These are phyloP conservation scores for Volvox carteri DNA, from an alignment of 163 green algal species.

Conservation along the genomic window DNA sequence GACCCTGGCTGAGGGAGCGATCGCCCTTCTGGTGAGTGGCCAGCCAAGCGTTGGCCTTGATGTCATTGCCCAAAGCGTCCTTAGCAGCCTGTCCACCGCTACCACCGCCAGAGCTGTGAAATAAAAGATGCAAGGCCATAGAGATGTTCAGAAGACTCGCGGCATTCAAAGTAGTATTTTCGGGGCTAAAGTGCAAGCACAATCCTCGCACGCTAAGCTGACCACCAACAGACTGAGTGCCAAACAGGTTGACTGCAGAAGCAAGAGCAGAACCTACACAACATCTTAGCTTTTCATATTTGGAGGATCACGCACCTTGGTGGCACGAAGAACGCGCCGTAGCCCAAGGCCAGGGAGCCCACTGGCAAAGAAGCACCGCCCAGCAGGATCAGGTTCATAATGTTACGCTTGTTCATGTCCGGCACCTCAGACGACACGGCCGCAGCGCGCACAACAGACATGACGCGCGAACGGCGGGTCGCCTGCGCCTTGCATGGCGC, in stretches of 20 bases:
- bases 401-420: slow-evolving; percentile 91
- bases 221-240: no score
- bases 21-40: slow-evolving; percentile 90
- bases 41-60: slow-evolving; percentile 90
- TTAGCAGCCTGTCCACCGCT: slow-evolving; percentile 90
- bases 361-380: slow-evolving; percentile 79
- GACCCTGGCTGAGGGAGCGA: slow-evolving; percentile 91
- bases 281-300: no score
- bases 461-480: slow-evolving; percentile 44
- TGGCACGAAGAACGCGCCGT: slow-evolving; percentile 88
- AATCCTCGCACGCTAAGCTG: slow-evolving; percentile 17
- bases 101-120: slow-evolving; percentile 83
- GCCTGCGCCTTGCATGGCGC: slow-evolving; percentile 32
- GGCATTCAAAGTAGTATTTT: not conserved
- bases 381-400: slow-evolving; percentile 97
- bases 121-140: no score
- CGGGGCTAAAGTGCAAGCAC: not conserved
- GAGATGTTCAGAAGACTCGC: no score
- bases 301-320: slow-evolving; percentile 63
- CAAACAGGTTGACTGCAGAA: no score
- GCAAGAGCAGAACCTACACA: no score
- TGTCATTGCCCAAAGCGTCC: slow-evolving; percentile 96
- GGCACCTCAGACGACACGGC: slow-evolving; percentile 73
- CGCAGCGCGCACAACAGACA: slow-evolving; percentile 52
- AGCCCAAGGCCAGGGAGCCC: slow-evolving; percentile 77